phyloP scores from a whole-genome alignment of 768 basidiomycete species.

The Clitopilus hobsonii region DNA sequence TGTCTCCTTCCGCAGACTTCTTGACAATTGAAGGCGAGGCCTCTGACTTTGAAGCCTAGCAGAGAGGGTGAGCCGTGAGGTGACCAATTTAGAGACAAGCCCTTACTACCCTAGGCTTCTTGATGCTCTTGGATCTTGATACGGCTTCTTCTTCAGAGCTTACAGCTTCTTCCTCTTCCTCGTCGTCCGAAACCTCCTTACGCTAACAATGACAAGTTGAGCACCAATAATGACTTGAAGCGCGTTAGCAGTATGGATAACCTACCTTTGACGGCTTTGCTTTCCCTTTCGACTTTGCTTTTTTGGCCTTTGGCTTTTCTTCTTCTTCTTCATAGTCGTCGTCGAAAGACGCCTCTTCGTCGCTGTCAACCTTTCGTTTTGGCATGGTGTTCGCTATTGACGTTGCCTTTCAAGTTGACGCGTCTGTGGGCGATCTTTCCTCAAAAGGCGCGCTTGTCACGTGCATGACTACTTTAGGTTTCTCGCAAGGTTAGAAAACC shows the following conservation, averaged over 20 bases:
- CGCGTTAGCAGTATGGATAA: background rate
- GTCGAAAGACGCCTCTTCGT: constrained; percentile 8
- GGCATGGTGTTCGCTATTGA: constrained; percentile 14
- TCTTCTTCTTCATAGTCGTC: constrained; percentile 14
- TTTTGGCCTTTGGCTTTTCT: constrained; percentile 24
- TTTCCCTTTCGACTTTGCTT: constrained; percentile 22
- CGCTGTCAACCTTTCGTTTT: constrained; percentile 19
- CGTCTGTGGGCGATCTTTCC: background rate
- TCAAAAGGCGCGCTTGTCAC: background rate
- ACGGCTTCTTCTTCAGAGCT: background rate
- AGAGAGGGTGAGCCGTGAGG: background rate
- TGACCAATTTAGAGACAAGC: background rate
- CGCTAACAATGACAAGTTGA: too few relatives aligned
- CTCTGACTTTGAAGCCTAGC: background rate
- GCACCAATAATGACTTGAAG: too few relatives aligned
- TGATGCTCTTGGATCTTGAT: background rate
- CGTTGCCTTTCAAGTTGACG: background rate
- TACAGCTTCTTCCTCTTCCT: background rate
- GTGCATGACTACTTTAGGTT: too few relatives aligned
- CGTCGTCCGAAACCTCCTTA: background rate
- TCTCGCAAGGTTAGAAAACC: too few relatives aligned
- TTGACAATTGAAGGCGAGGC: constrained; percentile 6
- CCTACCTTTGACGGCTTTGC: background rate
- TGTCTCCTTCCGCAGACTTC: constrained; percentile 34
- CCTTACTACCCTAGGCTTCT: background rate